Evolutionary conservation across 1,139 yeast species (phyloP).

Genomic region (Magnusiomyces starmeri): DNA sequence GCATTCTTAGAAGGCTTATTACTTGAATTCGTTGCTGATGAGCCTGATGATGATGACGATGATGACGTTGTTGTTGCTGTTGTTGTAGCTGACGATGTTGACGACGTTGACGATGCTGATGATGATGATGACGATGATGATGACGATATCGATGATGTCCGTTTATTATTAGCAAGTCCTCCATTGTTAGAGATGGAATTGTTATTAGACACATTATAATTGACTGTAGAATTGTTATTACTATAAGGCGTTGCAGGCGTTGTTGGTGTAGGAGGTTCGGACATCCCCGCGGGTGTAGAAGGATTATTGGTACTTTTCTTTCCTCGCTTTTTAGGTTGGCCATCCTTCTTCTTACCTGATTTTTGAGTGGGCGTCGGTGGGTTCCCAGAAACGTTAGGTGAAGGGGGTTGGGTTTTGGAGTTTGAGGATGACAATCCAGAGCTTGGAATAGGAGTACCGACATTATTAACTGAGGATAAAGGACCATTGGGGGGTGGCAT

Average conservation of each 20-base stretch:
- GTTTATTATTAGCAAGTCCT: no score
- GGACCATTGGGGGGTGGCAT: slow-evolving; percentile 31
- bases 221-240: neutral
- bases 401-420: slow-evolving; percentile 28
- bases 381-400: slow-evolving; percentile 37
- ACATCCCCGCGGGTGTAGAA: slow-evolving; percentile 29
- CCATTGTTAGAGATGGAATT: neutral
- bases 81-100: neutral
- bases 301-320: slow-evolving; percentile 18
- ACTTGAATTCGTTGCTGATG: no score
- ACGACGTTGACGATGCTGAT: neutral
- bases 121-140: no score
- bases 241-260: slow-evolving; percentile 35
- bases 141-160: no score
- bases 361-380: slow-evolving; percentile 42
- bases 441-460: neutral
- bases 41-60: neutral
- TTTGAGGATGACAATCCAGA: slow-evolving; percentile 12
- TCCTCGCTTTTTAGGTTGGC: slow-evolving; percentile 25
- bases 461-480: slow-evolving; percentile 7
- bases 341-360: slow-evolving; percentile 37
- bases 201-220: neutral
- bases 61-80: neutral
- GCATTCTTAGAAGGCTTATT: no score
- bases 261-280: slow-evolving; percentile 37